Evolutionary conservation across 805 yeast species (phyloP), one percentile per base, ranked within the genome.

Genomic region (Tanozyma kutaoensis): DNA sequence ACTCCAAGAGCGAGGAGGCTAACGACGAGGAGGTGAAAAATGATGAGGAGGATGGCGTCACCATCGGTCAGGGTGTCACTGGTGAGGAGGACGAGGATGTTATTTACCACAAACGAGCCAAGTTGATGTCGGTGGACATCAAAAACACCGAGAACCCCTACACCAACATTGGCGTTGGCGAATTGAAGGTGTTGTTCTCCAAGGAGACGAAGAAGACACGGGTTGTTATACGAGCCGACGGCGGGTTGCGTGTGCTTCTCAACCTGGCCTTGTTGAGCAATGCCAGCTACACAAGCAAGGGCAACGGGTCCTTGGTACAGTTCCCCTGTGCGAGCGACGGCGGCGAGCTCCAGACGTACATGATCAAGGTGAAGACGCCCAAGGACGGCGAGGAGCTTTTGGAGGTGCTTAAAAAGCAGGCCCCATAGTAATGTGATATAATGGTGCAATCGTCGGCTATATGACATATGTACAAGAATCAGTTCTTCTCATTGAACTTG

Each of bases 71-170:
- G n/a, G n/a, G n/a, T n/a, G 17, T 7, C 14, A 79, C 88, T 7
- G 96, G 95, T 12, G 96, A 88, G 53, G 95, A 85, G 52, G 66
- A 70, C 28, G 96, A 88, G 53, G 70, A 62, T 2, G 46, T 63
- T 1, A 42, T 69, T 15, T 79, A 66, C 39, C 67, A 75, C 24
- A 75, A 79, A 40, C 67, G 79, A 42, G 67, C 88, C 4, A 84
- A 84, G 43, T 57, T 84, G 24, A 72, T 72, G 68, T 58, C 72
- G 30, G 69, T 68, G 26, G 66, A 69, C 25, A 48, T 69, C 2
- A 62, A 58, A 14, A 62, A 69, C 24, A 68, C 68, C 24, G 46
- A 43, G 9, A 42, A 43, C 10, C 70, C 69, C 8, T 81, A 79
- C 44, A 63, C 58, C 20, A 53, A 71, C 5, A 66, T 66, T 36